A percentile compares a stretch with the other conserved stretches of the same genome.
These are phyloP conservation scores for Penicillium ucsense DNA, from an alignment of 495 filamentous ascomycete species.

Conservation along the genomic window DNA sequence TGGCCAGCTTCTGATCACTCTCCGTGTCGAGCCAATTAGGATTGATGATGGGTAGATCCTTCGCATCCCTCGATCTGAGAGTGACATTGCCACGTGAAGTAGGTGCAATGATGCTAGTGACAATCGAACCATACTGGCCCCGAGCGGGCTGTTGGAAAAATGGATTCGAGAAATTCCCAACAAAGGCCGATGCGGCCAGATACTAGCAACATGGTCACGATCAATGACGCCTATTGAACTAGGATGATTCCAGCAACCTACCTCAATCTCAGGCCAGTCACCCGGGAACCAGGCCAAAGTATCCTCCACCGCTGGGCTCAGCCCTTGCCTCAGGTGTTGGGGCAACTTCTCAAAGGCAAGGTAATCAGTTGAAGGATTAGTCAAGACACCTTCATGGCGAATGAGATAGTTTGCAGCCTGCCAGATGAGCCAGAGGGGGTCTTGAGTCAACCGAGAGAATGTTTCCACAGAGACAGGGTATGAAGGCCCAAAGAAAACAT, in stretches of 20 bases:
- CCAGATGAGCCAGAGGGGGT: constrained; percentile 2
- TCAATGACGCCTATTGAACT: neutral
- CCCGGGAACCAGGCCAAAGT: constrained; percentile 32
- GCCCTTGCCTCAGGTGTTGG: constrained; percentile 1
- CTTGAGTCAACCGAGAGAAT: constrained; percentile 14
- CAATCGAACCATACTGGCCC: constrained; percentile 40
- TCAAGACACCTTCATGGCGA: constrained; percentile 25
- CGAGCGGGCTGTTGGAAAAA: constrained; percentile 22
- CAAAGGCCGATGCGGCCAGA: constrained; percentile 24
- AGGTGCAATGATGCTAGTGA: constrained; percentile 31
- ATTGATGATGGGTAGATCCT: constrained; percentile 44
- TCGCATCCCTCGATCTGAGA: constrained; percentile 30
- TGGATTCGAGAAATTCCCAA: constrained; percentile 36
- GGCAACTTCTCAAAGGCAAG: constrained; percentile 42
- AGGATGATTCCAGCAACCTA: neutral
- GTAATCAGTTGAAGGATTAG: constrained; percentile 34
- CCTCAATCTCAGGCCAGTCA: constrained; percentile 54
- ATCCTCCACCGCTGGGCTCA: constrained; percentile 11
- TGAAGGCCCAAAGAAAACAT: constrained; percentile 8
- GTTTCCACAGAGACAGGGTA: constrained; percentile 31
- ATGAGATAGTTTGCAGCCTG: constrained; percentile 5
- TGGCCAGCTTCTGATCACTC: constrained; percentile 41
- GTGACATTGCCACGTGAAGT: constrained; percentile 46
- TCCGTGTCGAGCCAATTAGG: constrained; percentile 44
- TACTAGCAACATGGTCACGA: constrained; percentile 10